Percentiles rank a stretch among this genome's conserved stretches.
Conservation (phyloP, 176 grass and related monocot species). For the Oryza nivara region DNA sequence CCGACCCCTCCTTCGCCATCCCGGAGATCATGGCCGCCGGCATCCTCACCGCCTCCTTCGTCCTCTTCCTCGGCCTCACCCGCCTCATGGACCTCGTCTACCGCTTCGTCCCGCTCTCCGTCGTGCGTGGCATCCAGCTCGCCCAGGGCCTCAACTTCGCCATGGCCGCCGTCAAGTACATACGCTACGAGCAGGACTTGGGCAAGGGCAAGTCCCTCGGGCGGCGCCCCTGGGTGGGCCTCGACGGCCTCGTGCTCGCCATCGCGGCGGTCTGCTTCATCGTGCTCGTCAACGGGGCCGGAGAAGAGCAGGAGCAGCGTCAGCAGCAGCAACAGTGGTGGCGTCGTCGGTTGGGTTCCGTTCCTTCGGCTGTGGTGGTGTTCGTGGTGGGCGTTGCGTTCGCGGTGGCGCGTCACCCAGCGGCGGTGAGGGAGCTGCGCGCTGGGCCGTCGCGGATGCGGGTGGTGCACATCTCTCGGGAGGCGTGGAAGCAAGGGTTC, state of each 20-base stretch:
- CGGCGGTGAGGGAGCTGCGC: slow-evolving; percentile 60
- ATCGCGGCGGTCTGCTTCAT: slow-evolving; percentile 66
- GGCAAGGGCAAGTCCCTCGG: slow-evolving; percentile 48
- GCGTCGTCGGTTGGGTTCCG: slow-evolving; percentile 12
- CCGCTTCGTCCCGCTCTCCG: slow-evolving; percentile 78
- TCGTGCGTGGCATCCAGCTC: slow-evolving; percentile 92
- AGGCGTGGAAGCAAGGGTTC: slow-evolving; percentile 81
- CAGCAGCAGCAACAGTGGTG: neutral
- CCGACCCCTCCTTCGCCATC: slow-evolving; percentile 56
- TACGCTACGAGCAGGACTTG: slow-evolving; percentile 75
- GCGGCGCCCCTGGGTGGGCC: slow-evolving; percentile 53
- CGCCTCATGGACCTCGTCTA: slow-evolving; percentile 74
- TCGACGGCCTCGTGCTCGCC: slow-evolving; percentile 80
- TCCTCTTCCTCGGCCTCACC: slow-evolving; percentile 75
- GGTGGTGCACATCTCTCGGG: slow-evolving; percentile 58
- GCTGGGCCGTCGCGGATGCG: slow-evolving; percentile 59
- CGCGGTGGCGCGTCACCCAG: slow-evolving; percentile 64
- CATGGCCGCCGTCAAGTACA: slow-evolving; percentile 84
- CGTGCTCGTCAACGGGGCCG: slow-evolving; percentile 70
- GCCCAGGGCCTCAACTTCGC: slow-evolving; percentile 84
- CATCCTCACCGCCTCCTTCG: slow-evolving; percentile 56
- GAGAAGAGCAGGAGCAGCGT: slow-evolving; percentile 22
- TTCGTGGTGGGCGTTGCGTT: slow-evolving; percentile 73
- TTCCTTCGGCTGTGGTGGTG: slow-evolving; percentile 76
- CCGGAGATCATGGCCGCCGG: slow-evolving; percentile 72